Percentiles rank a stretch among this genome's conserved stretches.
Conservation (phyloP, 2,329 filamentous ascomycete genomes). For the Aspergillus sclerotialis region DNA sequence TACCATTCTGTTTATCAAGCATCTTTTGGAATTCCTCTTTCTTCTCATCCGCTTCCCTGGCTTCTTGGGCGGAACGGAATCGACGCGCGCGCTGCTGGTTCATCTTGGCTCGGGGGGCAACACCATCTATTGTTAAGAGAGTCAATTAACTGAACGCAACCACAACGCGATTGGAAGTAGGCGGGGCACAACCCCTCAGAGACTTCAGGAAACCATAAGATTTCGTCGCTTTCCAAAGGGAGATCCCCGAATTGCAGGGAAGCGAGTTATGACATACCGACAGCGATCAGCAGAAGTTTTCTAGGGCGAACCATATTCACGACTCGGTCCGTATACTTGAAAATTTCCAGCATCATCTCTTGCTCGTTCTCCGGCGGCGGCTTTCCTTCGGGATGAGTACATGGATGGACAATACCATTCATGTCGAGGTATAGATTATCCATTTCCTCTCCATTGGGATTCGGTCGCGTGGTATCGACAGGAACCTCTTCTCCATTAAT, state of each 20-base stretch:
- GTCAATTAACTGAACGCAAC: constrained; percentile 17
- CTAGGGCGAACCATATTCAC: constrained; percentile 97
- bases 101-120: constrained; percentile 97
- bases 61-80: constrained; percentile 90
- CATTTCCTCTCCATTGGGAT: constrained; percentile 96
- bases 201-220: background rate
- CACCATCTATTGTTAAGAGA: constrained; percentile 60
- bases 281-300: constrained; percentile 94
- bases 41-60: constrained; percentile 86
- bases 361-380: constrained; percentile 89
- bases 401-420: constrained; percentile 99
- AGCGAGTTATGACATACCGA: constrained; percentile 51
- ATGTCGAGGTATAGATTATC: constrained; percentile 98
- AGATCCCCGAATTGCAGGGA: too few relatives aligned
- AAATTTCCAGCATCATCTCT: constrained; percentile 99
- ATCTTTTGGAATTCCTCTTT: constrained; percentile 82
- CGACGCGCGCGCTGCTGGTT: constrained; percentile 96
- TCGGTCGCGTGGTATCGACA: constrained; percentile 73
- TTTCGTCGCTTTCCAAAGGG: background rate
- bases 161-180: background rate
- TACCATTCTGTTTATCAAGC: constrained; percentile 69
- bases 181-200: background rate
- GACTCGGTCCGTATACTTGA: constrained; percentile 96
- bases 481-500: constrained; percentile 81
- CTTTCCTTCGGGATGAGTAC: constrained; percentile 91